Percentiles rank a stretch among this genome's conserved stretches.
Conservation (phyloP, 768 basidiomycete genomes). For the Termitomyces sp. region DNA sequence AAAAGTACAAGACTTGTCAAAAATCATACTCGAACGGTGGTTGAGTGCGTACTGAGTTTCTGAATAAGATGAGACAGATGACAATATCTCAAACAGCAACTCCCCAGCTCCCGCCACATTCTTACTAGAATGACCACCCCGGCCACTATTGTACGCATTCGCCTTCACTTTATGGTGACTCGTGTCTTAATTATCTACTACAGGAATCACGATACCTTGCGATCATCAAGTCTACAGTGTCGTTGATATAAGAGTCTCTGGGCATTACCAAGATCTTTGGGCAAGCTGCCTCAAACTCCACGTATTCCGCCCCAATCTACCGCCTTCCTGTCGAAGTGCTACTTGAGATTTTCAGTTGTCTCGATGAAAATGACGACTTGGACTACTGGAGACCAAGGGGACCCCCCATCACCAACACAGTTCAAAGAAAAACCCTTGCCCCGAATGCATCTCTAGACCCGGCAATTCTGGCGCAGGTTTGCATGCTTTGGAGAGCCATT, state of each 20-base stretch:
- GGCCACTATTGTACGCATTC: not conserved
- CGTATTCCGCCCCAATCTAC: not conserved
- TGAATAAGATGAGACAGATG: no score
- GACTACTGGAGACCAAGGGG: not conserved
- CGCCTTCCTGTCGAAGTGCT: conserved; percentile 3
- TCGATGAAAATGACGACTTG: not conserved
- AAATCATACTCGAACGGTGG: no score
- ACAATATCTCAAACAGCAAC: not conserved
- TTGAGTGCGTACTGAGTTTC: no score
- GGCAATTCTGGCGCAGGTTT: conserved; percentile 5
- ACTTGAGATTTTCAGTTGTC: not conserved
- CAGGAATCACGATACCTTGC: not conserved
- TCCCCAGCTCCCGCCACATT: not conserved
- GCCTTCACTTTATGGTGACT: not conserved
- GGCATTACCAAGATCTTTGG: not conserved
- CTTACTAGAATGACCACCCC: not conserved
- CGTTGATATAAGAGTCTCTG: not conserved
- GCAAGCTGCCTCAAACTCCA: not conserved
- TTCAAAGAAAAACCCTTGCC: not conserved
- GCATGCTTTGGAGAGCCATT: conserved; percentile 5
- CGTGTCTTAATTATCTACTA: not conserved
- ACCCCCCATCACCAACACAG: not conserved
- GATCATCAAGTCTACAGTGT: not conserved
- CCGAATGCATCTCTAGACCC: conserved; percentile 1
- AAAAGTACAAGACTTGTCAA: not conserved